Evolutionary conservation across 2,329 filamentous ascomycete genomes (phyloP).

Genomic region (Phyllosticta paracitricarpa): DNA sequence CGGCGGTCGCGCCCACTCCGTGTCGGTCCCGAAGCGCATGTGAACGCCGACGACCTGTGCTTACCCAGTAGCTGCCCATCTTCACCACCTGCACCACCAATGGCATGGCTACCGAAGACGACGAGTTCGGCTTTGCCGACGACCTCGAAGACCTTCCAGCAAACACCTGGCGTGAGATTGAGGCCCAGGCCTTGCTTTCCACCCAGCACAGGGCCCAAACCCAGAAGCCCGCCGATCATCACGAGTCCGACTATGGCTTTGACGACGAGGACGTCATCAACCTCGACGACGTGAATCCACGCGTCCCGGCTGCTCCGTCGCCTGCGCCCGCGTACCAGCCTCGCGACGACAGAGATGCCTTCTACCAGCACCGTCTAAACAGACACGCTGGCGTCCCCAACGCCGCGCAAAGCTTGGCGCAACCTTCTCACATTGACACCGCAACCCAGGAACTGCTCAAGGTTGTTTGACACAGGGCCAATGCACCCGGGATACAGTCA

Average conservation of each 20-base stretch:
- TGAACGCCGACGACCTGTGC: constrained; percentile 4
- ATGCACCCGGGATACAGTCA: background rate
- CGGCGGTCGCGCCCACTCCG: background rate
- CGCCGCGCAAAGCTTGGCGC: background rate
- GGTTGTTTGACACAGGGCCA: background rate
- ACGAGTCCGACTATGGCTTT: constrained; percentile 30
- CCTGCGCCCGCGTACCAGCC: background rate
- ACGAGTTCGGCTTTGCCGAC: constrained; percentile 36
- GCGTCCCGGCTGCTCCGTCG: background rate
- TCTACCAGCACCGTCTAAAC: background rate
- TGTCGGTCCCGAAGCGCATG: constrained; percentile 1
- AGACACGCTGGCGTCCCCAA: background rate
- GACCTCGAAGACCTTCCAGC: constrained; percentile 36
- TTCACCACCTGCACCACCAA: constrained; percentile 3
- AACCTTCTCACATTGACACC: constrained; percentile 13
- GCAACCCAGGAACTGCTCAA: constrained; percentile 24
- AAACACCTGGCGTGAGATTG: constrained; percentile 35
- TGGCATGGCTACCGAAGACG: constrained; percentile 30
- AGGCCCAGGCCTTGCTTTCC: constrained; percentile 33
- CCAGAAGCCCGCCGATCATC: background rate
- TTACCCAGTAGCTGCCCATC: background rate
- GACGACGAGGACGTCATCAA: constrained; percentile 29
- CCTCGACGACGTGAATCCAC: constrained; percentile 26
- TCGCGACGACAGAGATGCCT: background rate
- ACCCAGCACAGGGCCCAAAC: constrained; percentile 24